Percentiles rank a stretch among this genome's conserved stretches.
These are phyloP conservation scores for Citrus australasica DNA, from an alignment of 345 rosid genomes.

Conservation along the genomic window DNA sequence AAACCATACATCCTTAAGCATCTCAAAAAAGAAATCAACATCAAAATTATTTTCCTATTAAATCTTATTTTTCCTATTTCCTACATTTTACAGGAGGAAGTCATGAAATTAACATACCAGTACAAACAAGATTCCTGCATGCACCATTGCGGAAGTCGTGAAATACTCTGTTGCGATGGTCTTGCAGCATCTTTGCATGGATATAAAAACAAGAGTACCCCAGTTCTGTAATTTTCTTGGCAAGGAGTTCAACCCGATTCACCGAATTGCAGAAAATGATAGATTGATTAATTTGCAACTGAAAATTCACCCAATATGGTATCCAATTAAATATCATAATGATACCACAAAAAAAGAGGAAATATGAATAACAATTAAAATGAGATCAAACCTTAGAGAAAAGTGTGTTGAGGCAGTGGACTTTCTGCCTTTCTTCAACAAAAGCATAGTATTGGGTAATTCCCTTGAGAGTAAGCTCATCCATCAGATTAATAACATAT, in stretches of 20 bases:
- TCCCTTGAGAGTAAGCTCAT: conserved; percentile 97
- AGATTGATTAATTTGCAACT: conserved; percentile 99
- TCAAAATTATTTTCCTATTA: no score
- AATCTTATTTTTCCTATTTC: no score
- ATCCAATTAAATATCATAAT: neutral
- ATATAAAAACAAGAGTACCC: conserved; percentile 99
- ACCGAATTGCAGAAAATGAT: conserved; percentile 99
- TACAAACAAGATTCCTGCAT: conserved; percentile 99
- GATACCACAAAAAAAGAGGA: neutral
- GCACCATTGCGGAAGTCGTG: conserved; percentile 99
- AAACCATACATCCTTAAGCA: neutral
- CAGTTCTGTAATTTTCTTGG: conserved; percentile 99
- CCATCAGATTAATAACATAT: conserved; percentile 96
- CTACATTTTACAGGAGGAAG: neutral
- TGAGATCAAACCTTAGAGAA: conserved; percentile 81
- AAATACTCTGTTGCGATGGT: conserved; percentile 98
- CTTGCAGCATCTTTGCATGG: conserved; percentile 99
- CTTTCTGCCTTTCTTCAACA: conserved; percentile 99
- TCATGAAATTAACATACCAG: conserved; percentile 50
- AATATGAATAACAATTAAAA: neutral
- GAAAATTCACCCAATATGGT: conserved; percentile 23
- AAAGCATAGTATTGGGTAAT: conserved; percentile 96
- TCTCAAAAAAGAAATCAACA: neutral
- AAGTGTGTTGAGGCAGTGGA: conserved; percentile 97
- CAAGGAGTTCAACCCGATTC: conserved; percentile 92